Evolutionary conservation across 1,284 basidiomycete species (phyloP).

Genomic region (Irpex sp.): DNA sequence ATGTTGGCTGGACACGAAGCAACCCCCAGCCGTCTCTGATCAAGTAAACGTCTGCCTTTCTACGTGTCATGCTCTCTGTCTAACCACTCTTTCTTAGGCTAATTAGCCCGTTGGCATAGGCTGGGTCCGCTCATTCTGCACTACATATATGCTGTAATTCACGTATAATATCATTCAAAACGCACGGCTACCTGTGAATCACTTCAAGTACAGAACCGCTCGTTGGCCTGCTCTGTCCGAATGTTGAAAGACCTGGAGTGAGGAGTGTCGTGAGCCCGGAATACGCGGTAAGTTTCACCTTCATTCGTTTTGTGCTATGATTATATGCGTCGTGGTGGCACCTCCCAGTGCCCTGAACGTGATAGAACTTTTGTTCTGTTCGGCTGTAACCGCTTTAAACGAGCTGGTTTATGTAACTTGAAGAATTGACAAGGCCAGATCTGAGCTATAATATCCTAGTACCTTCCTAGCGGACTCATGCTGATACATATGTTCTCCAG

Average conservation of each 20-base stretch:
- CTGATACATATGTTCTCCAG: not conserved
- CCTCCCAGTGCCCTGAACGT: conserved; percentile 20
- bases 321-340: conserved; percentile 69
- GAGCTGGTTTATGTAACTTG: conserved; percentile 53
- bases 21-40: conserved; percentile 91
- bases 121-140: conserved; percentile 6
- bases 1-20: conserved; percentile 85
- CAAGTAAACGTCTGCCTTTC: conserved; percentile 56
- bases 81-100: conserved; percentile 48
- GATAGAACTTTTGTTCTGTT: conserved; percentile 5
- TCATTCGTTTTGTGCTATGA: conserved; percentile 36
- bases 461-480: not conserved
- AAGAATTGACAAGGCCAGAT: conserved; percentile 77
- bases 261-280: too few species aligned
- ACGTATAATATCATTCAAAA: conserved; percentile 17
- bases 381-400: conserved; percentile 43
- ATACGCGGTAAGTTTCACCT: too few species aligned
- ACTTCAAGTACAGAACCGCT: not conserved
- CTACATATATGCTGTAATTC: conserved; percentile 14
- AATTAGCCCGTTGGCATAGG: conserved; percentile 84
- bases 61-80: conserved; percentile 1
- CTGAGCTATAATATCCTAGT: conserved; percentile 39
- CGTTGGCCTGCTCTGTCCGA: not conserved
- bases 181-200: conserved; percentile 11
- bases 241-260: not conserved